Evolutionary conservation across 2,329 filamentous ascomycete species (phyloP), one percentile per base, ranked within the genome.

Genomic region (Monosporascus sp.): DNA sequence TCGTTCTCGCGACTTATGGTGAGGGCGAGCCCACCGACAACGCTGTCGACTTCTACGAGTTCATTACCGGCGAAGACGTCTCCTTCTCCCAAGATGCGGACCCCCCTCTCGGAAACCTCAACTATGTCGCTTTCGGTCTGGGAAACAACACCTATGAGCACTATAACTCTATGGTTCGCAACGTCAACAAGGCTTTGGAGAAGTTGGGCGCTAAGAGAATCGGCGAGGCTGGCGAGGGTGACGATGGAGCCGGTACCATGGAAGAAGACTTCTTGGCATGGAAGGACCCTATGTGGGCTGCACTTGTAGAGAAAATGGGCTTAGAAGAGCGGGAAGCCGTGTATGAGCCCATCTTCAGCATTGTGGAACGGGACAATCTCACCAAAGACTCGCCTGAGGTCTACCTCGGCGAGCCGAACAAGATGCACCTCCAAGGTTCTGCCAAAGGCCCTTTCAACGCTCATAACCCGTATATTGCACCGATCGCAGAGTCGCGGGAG

Each of bases 141-240:
- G 94, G 94, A 61, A 99, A 99, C 80, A 99, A 97, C 78, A 97
- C 94, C 27, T 99, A 99, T 70, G 94, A 99, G 70, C 94, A 99
- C 78, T 99, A 97, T 81, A 99, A 99, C 77, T 88, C 88, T 50
- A 96, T 99, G 90, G 92, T 99, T 55, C 90, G 93, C 70, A 89
- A 93, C 58, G 86, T 97, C 53, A 85, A 94, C 74, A 85, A 88
- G 70, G 85, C 85, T 57, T 77, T 99, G 54, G 79, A 84, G 66
- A 93, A 89, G 65, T 79, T 96, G 20, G 94, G 94, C 56, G 94
- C 89, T 14, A 80, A 85, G 66, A 83, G 90, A 61, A 90, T 99
- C 61, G 92, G 94, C 46, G 79, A 85, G 53, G 90, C 92, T 52
- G 94, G 95, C 63, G 93, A 97, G 76, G 94, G 94, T 65, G 94